A percentile compares a stretch with the other conserved stretches of the same genome.
Evolutionary conservation across 768 basidiomycete species (phyloP).

Genomic region (Gautieria morchelliformis): DNA sequence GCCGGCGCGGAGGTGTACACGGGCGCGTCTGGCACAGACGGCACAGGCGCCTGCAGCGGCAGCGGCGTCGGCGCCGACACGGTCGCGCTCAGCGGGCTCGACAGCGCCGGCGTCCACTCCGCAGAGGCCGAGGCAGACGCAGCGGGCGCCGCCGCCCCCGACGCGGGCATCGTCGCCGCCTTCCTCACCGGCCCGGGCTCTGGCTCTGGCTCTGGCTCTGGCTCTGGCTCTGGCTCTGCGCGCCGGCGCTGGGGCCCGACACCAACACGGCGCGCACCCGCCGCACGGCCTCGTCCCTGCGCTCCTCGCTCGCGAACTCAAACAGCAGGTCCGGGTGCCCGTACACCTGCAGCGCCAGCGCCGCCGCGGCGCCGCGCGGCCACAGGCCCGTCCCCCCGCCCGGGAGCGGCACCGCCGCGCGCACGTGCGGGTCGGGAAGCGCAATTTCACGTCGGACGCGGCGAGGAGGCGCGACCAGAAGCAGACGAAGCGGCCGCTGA

Average conservation of each 20-base stretch:
- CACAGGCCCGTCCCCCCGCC: conserved; percentile 25
- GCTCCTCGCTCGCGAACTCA: conserved; percentile 33
- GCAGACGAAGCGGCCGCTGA: conserved; percentile 29
- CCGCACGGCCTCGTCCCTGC: conserved; percentile 36
- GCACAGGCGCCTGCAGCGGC: conserved; percentile 6
- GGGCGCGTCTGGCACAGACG: conserved; percentile 6
- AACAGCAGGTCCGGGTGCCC: conserved; percentile 40
- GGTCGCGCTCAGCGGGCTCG: too few species aligned
- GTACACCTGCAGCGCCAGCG: conserved; percentile 27
- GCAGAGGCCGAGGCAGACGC: too few species aligned
- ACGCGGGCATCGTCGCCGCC: too few species aligned
- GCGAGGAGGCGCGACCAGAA: conserved; percentile 34
- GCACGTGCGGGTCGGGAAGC: conserved; percentile 27
- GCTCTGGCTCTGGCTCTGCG: too few species aligned
- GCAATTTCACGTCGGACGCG: conserved; percentile 37
- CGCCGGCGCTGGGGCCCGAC: too few species aligned
- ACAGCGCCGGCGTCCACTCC: too few species aligned
- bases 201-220: too few species aligned
- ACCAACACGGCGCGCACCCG: conserved; percentile 17
- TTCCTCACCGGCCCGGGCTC: too few species aligned
- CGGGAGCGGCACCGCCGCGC: conserved; percentile 26
- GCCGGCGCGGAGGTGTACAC: background rate
- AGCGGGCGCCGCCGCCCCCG: too few species aligned
- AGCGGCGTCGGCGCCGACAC: background rate
- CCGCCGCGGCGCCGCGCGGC: too few species aligned